These are phyloP conservation scores for Paraphoma sp. DNA, from an alignment of 2,329 filamentous ascomycete species.

Conservation along the genomic window DNA sequence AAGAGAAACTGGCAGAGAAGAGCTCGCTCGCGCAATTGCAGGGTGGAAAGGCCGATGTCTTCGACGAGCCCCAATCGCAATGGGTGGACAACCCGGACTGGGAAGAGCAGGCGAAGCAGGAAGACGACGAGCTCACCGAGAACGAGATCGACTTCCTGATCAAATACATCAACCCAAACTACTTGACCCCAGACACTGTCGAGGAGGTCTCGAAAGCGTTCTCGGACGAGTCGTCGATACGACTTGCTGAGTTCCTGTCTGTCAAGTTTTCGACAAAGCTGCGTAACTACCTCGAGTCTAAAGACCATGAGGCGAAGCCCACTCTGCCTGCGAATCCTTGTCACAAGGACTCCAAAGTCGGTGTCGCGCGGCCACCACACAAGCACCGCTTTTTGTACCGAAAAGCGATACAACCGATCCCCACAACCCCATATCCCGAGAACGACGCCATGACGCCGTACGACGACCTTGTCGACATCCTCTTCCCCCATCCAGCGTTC, in stretches of 20 bases:
- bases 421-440: slow-evolving; percentile 42
- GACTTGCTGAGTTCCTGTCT: slow-evolving; percentile 78
- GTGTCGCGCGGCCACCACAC: slow-evolving; percentile 85
- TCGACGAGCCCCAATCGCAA: slow-evolving; percentile 77
- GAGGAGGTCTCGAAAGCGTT: slow-evolving; percentile 83
- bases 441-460: slow-evolving; percentile 55
- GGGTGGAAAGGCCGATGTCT: slow-evolving; percentile 81
- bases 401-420: slow-evolving; percentile 57
- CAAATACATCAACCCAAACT: slow-evolving; percentile 87
- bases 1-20: slow-evolving; percentile 86
- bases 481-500: slow-evolving; percentile 86
- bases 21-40: slow-evolving; percentile 93
- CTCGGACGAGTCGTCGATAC: slow-evolving; percentile 81
- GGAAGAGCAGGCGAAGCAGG: slow-evolving; percentile 50
- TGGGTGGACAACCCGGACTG: slow-evolving; percentile 55
- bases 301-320: slow-evolving; percentile 52
- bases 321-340: slow-evolving; percentile 46
- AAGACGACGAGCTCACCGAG: slow-evolving; percentile 69
- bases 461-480: slow-evolving; percentile 78
- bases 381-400: slow-evolving; percentile 93
- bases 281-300: slow-evolving; percentile 72
- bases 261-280: slow-evolving; percentile 77
- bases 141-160: slow-evolving; percentile 87
- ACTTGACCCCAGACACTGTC: slow-evolving; percentile 89
- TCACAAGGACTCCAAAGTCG: slow-evolving; percentile 48